phyloP scores from a whole-genome alignment of 2,329 filamentous ascomycete genomes.

The Botrytis galanthina region DNA sequence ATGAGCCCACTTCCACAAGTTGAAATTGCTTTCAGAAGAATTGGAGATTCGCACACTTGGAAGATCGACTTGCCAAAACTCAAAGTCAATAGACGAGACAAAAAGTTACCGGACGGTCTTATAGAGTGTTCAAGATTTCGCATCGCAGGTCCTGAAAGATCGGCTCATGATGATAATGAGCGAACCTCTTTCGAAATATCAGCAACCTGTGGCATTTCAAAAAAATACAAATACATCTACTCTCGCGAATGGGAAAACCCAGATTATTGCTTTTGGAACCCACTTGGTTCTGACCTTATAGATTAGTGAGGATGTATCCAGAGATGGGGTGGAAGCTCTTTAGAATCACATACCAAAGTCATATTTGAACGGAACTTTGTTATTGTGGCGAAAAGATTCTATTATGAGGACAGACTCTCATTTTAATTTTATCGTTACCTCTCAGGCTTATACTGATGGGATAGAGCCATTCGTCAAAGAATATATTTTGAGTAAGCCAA shows the following conservation, averaged over 20 bases:
- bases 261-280: rapidly evolving
- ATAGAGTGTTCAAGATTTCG: neutral
- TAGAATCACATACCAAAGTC: neutral
- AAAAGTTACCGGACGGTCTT: neutral
- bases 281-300: neutral
- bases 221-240: neutral
- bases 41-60: neutral
- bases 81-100: neutral
- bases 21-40: neutral
- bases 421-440: neutral
- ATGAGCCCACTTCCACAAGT: too few relatives aligned
- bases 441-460: too few relatives aligned
- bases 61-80: neutral
- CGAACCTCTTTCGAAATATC: rapidly evolving
- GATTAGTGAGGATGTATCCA: neutral
- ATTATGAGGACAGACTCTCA: neutral
- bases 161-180: neutral
- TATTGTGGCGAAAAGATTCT: neutral
- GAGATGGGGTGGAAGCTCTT: neutral
- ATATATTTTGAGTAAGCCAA: too few relatives aligned
- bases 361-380: neutral
- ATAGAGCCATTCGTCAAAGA: too few relatives aligned
- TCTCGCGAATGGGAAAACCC: too few relatives aligned
- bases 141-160: neutral
- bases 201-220: neutral